phyloP scores from a whole-genome alignment of 2,329 filamentous ascomycete genomes.

The Ophiostoma novo-ulmi region DNA sequence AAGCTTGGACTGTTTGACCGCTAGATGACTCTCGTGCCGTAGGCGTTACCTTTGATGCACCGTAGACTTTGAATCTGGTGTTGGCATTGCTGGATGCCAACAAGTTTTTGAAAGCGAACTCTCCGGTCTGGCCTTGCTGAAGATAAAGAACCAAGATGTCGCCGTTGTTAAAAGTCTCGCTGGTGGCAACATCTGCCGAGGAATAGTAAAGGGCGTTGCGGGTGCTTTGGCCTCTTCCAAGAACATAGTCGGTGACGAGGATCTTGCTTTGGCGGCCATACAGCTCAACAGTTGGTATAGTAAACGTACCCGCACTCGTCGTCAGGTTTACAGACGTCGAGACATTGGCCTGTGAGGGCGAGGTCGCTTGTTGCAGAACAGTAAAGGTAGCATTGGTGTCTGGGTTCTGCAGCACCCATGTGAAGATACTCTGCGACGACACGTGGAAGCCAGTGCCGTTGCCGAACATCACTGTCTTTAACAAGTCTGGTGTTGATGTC shows the following conservation, averaged over 20 bases:
- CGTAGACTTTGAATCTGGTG: not conserved
- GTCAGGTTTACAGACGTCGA: constrained; percentile 53
- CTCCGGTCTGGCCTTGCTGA: constrained; percentile 43
- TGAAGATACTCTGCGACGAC: constrained; percentile 40
- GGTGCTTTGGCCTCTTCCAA: constrained; percentile 42
- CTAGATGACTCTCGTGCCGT: not conserved
- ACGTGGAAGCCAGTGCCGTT: constrained; percentile 46
- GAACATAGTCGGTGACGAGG: constrained; percentile 60
- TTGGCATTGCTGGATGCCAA: not conserved
- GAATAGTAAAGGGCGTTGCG: constrained; percentile 53
- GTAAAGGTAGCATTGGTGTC: constrained; percentile 48
- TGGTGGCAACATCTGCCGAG: constrained; percentile 60
- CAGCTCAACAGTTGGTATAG: constrained; percentile 57
- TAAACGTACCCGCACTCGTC: constrained; percentile 53
- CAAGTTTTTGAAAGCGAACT: constrained; percentile 44
- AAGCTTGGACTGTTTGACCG: not conserved
- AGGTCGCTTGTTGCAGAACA: constrained; percentile 58
- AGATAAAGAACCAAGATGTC: constrained; percentile 56
- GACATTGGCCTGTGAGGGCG: constrained; percentile 41
- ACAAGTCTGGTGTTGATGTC: constrained; percentile 45
- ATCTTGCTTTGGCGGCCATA: constrained; percentile 62
- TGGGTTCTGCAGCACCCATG: constrained; percentile 49
- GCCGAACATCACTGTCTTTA: constrained; percentile 50
- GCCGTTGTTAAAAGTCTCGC: constrained; percentile 40
- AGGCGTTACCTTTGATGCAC: not conserved